A percentile compares a stretch with the other conserved stretches of the same genome.
phyloP scores from a whole-genome alignment of 2,329 filamentous ascomycete species.

The Cadophora gregata region DNA sequence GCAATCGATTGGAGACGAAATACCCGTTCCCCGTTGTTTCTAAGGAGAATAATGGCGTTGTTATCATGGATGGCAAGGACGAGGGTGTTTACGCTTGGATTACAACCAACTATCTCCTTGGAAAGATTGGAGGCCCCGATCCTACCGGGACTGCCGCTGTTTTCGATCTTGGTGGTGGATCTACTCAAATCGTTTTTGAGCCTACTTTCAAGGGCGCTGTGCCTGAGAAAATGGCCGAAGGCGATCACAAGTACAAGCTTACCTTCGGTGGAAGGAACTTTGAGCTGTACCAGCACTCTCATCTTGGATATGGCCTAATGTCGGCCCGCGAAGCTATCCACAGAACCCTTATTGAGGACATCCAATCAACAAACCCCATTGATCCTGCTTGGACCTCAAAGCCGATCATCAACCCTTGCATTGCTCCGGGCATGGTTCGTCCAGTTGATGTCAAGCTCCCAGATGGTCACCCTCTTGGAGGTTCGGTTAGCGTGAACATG shows the following conservation, averaged over 20 bases:
- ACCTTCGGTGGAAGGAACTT: slow-evolving; percentile 91
- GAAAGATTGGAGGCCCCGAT: slow-evolving; percentile 94
- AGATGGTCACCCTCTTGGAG: slow-evolving; percentile 68
- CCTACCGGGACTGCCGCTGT: slow-evolving; percentile 90
- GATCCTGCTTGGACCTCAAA: slow-evolving; percentile 71
- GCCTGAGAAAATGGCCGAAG: slow-evolving; percentile 82
- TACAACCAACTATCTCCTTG: slow-evolving; percentile 96
- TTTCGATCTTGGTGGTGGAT: slow-evolving; percentile 95
- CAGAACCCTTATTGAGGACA: slow-evolving; percentile 72
- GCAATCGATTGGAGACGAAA: slow-evolving; percentile 79
- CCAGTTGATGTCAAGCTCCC: slow-evolving; percentile 75
- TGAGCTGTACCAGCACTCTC: slow-evolving; percentile 95
- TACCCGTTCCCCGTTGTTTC: slow-evolving; percentile 96
- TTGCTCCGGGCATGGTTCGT: slow-evolving; percentile 78
- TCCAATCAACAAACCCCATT: slow-evolving; percentile 66
- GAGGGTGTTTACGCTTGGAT: slow-evolving; percentile 99
- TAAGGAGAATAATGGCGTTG: slow-evolving; percentile 82
- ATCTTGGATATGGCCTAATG: slow-evolving; percentile 97
- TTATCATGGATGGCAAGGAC: slow-evolving; percentile 97
- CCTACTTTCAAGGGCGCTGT: slow-evolving; percentile 86
- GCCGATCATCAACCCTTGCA: slow-evolving; percentile 83
- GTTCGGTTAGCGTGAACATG: slow-evolving; percentile 77
- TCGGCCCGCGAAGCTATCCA: slow-evolving; percentile 89
- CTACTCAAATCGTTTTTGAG: slow-evolving; percentile 98
- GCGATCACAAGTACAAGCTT: slow-evolving; percentile 95